Conservation (phyloP, 2,329 filamentous ascomycete species). For the Talaromyces albobiverticillius region DNA sequence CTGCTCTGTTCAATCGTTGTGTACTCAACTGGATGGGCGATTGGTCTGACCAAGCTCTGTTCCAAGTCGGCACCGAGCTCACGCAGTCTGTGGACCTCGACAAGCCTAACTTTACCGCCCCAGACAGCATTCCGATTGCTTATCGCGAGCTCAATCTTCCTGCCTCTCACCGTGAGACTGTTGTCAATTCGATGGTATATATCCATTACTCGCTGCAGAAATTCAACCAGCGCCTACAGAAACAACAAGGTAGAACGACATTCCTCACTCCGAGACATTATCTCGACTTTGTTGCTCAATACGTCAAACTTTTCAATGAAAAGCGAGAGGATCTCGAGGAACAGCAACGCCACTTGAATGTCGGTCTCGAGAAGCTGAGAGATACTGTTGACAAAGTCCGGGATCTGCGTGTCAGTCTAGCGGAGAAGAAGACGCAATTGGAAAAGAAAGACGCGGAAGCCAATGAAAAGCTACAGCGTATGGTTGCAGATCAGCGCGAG, state of each 20-base stretch:
- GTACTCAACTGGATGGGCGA: conserved; percentile 99
- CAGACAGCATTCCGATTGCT: conserved; percentile 88
- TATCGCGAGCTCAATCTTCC: conserved; percentile 83
- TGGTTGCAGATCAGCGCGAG: conserved; percentile 94
- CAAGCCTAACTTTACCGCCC: conserved; percentile 76
- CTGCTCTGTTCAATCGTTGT: conserved; percentile 97
- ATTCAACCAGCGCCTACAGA: conserved; percentile 83
- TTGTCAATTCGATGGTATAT: conserved; percentile 98
- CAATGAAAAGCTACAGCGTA: conserved; percentile 93
- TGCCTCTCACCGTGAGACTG: conserved; percentile 82
- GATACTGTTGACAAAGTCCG: conserved; percentile 97
- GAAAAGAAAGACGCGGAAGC: conserved; percentile 93
- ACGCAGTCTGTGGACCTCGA: conserved; percentile 97
- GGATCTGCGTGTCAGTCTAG: conserved; percentile 83
- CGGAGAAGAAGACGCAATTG: conserved; percentile 89
- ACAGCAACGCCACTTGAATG: conserved; percentile 96
- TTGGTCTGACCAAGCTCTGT: conserved; percentile 98
- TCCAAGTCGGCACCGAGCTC: conserved; percentile 93
- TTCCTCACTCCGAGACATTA: conserved; percentile 96
- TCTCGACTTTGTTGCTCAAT: conserved; percentile 96
- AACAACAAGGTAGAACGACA: conserved; percentile 88
- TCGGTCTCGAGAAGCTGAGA: conserved; percentile 92
- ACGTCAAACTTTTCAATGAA: conserved; percentile 94
- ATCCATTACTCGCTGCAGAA: conserved; percentile 91
- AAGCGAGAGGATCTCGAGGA: conserved; percentile 98